Percentiles rank a stretch among this genome's conserved stretches.
phyloP scores from a whole-genome alignment of 345 rosid species.

The Viola odorata region DNA sequence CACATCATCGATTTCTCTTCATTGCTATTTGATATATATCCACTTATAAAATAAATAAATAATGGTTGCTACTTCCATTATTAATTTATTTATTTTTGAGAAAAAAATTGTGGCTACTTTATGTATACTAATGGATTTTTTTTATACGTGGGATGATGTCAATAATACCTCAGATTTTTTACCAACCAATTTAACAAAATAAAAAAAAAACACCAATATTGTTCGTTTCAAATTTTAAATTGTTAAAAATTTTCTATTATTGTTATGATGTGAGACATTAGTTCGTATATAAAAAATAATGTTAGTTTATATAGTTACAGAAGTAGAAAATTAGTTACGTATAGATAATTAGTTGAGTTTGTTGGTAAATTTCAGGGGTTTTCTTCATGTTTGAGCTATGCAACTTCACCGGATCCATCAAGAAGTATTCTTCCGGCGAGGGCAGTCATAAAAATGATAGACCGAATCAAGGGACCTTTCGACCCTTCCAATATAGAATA shows the following conservation, averaged over 20 bases:
- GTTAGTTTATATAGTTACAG: not conserved
- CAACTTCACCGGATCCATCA: slow-evolving; percentile 73
- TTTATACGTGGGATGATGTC: no score
- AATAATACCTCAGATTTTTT: no score
- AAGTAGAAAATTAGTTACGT: not conserved
- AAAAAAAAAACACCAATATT: no score
- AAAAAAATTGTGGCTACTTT: no score
- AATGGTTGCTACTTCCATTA: no score
- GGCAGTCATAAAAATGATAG: slow-evolving; percentile 55
- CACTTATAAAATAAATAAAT: no score
- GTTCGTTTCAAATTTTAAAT: not conserved
- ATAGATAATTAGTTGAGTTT: not conserved
- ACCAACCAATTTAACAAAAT: no score
- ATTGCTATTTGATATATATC: not conserved
- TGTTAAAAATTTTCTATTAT: not conserved
- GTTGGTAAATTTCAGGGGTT: slow-evolving; percentile 44
- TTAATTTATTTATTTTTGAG: not conserved
- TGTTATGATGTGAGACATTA: not conserved
- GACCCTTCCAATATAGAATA: slow-evolving; percentile 61
- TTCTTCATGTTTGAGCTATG: slow-evolving; percentile 66
- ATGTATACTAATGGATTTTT: not conserved
- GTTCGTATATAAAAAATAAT: not conserved
- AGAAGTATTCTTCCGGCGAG: slow-evolving; percentile 69
- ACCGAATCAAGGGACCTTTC: slow-evolving; percentile 75
- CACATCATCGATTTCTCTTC: not conserved